phyloP scores from a whole-genome alignment of 2,329 filamentous ascomycete genomes.

The Verticillium klebahnii region DNA sequence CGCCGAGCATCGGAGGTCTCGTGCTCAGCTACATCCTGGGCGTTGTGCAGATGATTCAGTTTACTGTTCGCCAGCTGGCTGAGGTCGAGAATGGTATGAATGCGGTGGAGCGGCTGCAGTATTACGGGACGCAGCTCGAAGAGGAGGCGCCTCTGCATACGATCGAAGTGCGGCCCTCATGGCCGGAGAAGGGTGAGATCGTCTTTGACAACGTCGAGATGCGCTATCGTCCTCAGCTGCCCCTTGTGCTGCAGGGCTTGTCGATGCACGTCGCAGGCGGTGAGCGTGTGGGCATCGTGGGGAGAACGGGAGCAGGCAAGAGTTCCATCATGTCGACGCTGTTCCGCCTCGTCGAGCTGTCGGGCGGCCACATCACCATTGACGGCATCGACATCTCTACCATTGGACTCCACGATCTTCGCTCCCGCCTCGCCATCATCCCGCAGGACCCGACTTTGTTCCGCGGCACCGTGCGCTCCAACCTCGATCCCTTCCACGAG shows the following conservation, averaged over 20 bases:
- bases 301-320: conserved; percentile 78
- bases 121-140: conserved; percentile 83
- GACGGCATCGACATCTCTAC: conserved; percentile 67
- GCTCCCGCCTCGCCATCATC: conserved; percentile 75
- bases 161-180: conserved; percentile 64
- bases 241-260: conserved; percentile 67
- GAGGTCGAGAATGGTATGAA: conserved; percentile 99
- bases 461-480: conserved; percentile 72
- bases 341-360: conserved; percentile 69
- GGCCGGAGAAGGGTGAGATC: conserved; percentile 86
- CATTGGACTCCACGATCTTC: conserved; percentile 69
- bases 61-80: conserved; percentile 87
- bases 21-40: conserved; percentile 90
- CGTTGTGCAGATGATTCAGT: conserved; percentile 94
- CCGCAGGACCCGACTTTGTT: conserved; percentile 83
- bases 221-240: conserved; percentile 69
- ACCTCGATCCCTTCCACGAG: conserved; percentile 76
- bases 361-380: conserved; percentile 57
- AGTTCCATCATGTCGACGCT: conserved; percentile 79
- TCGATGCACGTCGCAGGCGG: conserved; percentile 69
- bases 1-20: conserved; percentile 79
- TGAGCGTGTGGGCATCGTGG: conserved; percentile 77
- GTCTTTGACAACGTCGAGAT: conserved; percentile 71
- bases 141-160: conserved; percentile 84
- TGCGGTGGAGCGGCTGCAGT: conserved; percentile 83